Percentiles rank a stretch among this genome's conserved stretches.
Evolutionary conservation across 2,329 filamentous ascomycete genomes (phyloP).

Genomic region (Fusarium pseudocircinatum): DNA sequence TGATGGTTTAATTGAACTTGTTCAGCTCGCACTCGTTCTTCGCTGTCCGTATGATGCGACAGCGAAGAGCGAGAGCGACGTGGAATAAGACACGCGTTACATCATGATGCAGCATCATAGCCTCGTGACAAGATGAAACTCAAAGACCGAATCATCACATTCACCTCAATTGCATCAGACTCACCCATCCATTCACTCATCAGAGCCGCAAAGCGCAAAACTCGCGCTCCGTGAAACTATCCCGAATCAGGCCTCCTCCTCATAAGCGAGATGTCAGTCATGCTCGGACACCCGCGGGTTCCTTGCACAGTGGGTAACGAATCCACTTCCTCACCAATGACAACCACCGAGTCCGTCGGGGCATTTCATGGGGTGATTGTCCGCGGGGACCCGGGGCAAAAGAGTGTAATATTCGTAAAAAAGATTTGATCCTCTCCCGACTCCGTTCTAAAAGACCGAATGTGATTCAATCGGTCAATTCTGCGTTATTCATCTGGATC

Average conservation of each 20-base stretch:
- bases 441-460: neutral
- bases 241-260: neutral
- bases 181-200: neutral
- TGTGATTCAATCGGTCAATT: neutral
- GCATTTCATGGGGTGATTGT: neutral
- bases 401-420: neutral
- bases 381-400: neutral
- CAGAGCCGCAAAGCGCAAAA: neutral
- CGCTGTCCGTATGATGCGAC: neutral
- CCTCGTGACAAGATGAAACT: neutral
- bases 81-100: neutral
- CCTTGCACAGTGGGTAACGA: neutral
- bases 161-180: neutral
- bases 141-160: neutral
- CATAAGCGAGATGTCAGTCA: constrained; percentile 16
- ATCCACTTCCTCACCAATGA: neutral
- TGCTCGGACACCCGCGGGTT: constrained; percentile 23
- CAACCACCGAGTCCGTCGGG: constrained; percentile 12
- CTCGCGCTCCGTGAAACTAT: neutral
- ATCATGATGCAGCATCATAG: neutral
- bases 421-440: neutral
- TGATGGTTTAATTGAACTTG: neutral
- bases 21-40: neutral
- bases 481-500: neutral
- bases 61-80: neutral